Conservation (phyloP, 208 protist genomes). For the Perkinsela sp. region DNA sequence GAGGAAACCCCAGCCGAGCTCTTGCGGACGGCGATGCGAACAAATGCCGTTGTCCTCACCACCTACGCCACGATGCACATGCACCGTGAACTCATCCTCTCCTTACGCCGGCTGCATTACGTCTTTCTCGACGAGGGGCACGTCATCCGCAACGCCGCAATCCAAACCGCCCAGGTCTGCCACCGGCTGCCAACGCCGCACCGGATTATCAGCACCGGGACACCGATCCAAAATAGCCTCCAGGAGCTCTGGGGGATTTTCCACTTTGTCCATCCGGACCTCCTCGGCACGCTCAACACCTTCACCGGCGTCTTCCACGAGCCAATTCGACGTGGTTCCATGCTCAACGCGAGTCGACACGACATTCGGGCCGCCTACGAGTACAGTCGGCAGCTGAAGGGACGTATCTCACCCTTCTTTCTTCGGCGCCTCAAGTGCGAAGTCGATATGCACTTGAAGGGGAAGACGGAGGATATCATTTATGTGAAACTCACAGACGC, state of each 20-base stretch:
- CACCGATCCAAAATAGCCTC: slow-evolving; percentile 92
- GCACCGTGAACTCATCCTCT: slow-evolving; percentile 14
- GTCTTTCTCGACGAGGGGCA: slow-evolving; percentile 90
- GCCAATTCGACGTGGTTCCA: slow-evolving; percentile 56
- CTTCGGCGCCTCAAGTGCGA: slow-evolving; percentile 80
- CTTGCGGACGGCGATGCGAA: slow-evolving; percentile 14
- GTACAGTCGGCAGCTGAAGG: slow-evolving; percentile 61
- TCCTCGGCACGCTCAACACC: slow-evolving; percentile 52
- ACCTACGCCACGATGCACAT: slow-evolving; percentile 62
- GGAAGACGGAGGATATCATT: slow-evolving; percentile 82
- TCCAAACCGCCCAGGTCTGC: slow-evolving; percentile 65
- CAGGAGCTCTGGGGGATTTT: slow-evolving; percentile 95
- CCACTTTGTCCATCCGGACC: slow-evolving; percentile 89
- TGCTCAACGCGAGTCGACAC: slow-evolving; percentile 46
- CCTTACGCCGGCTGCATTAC: slow-evolving; percentile 56
- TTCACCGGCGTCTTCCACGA: slow-evolving; percentile 46
- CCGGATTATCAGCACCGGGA: slow-evolving; percentile 77
- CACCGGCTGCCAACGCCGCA: slow-evolving; percentile 76
- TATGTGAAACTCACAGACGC: slow-evolving; percentile 69
- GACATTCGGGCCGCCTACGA: slow-evolving; percentile 72
- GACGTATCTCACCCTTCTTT: slow-evolving; percentile 77
- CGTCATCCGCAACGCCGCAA: slow-evolving; percentile 79
- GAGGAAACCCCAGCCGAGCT: slow-evolving; percentile 4
- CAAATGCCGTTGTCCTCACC: slow-evolving; percentile 60
- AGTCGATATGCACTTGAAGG: slow-evolving; percentile 56